A percentile compares a stretch with the other conserved stretches of the same genome.
phyloP scores from a whole-genome alignment of 257 asterid species.

The Solanum clarkiae region DNA sequence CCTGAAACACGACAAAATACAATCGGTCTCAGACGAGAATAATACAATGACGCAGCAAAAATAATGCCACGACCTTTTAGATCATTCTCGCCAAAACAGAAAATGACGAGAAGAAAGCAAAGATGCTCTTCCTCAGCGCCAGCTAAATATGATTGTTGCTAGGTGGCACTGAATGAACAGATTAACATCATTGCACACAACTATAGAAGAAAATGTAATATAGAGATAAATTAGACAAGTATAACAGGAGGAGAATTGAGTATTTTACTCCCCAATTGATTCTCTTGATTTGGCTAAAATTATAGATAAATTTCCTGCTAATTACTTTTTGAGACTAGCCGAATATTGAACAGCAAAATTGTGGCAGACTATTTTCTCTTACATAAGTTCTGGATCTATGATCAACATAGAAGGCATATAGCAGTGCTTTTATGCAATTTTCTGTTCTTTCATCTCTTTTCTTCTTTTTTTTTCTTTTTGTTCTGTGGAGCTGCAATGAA shows the following conservation, averaged over 20 bases:
- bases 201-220: neutral
- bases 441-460: neutral
- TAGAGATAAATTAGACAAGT: neutral
- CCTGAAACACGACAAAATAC: constrained; percentile 37
- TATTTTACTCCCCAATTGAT: neutral
- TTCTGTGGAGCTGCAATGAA: neutral
- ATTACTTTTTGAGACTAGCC: neutral
- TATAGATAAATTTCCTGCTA: neutral
- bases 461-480: neutral
- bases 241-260: neutral
- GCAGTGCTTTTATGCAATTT: neutral
- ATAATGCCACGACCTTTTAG: neutral
- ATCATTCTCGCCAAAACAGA: neutral
- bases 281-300: neutral
- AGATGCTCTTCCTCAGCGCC: neutral
- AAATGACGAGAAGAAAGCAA: neutral
- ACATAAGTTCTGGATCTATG: neutral
- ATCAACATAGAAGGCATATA: neutral
- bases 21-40: neutral
- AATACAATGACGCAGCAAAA: neutral
- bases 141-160: neutral
- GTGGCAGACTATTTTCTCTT: neutral
- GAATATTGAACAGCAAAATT: neutral
- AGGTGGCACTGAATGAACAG: neutral
- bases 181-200: neutral